These are phyloP conservation scores for Erysimum cheiri DNA, from an alignment of 441 rosid species.

Conservation along the genomic window DNA sequence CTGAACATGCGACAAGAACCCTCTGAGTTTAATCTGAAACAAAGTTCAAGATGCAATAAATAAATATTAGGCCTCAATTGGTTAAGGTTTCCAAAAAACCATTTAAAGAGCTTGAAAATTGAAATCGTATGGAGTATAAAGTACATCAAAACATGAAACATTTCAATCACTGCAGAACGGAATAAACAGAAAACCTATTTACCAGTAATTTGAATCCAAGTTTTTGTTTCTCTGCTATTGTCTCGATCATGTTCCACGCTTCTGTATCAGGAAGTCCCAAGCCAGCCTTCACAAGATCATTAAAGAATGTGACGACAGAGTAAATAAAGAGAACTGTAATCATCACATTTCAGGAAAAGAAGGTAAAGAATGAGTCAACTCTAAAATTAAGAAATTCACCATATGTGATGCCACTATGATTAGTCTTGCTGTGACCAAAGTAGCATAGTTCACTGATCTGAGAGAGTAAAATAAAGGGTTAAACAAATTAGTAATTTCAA, in stretches of 20 bases:
- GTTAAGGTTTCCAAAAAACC: conserved; percentile 24
- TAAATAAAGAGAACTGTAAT: conserved; percentile 17
- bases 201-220: conserved; percentile 87
- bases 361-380: conserved; percentile 29
- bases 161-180: conserved; percentile 26
- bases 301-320: conserved; percentile 32
- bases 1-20: conserved; percentile 90
- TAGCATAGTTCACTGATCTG: conserved; percentile 92
- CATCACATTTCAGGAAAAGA: conserved; percentile 4
- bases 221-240: conserved; percentile 89
- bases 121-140: background rate
- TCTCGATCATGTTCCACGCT: conserved; percentile 95
- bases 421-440: conserved; percentile 83
- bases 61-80: conserved; percentile 10
- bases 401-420: conserved; percentile 90
- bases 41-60: conserved; percentile 37
- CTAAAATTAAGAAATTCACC: conserved; percentile 55
- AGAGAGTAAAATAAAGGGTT: conserved; percentile 36
- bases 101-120: conserved; percentile 22
- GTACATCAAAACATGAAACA: background rate
- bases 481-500: conserved; percentile 29
- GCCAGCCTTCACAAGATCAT: conserved; percentile 71
- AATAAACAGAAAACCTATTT: conserved; percentile 46
- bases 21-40: conserved; percentile 93
- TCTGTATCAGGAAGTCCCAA: conserved; percentile 95